Evolutionary conservation across 257 asterid species (phyloP), one percentile per base, ranked within the genome.

Genomic region (Rubia yunnanensis): DNA sequence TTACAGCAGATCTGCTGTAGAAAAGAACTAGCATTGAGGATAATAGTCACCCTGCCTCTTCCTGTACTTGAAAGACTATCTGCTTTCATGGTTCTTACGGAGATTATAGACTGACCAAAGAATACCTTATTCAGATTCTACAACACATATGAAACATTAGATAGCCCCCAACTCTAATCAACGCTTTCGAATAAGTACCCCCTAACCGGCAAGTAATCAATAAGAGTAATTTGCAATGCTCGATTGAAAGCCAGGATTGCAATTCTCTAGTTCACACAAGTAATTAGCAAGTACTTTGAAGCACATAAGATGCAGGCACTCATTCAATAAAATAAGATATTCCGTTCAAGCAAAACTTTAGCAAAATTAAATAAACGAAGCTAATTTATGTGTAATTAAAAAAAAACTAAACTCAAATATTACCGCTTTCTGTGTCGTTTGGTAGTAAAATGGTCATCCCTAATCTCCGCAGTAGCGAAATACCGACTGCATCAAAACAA

Each of bases 391-490:
- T 17, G 3, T 11, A 13, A 11, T 10, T 39, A 39, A 39, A 44
- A 44, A n/a, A 41, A n/a, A 41, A 38, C 44, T 0, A 48, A 64
- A 17, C 5, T 27, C 31, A 59, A 49, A 17, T 38, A 81, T 46
- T 79, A 92, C 99, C 95, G 96, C 78, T 83, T 92, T 77, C 39
- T 90, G 70, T 90, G 99, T 53, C 77, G 76, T 64, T 94, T 94
- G 71, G 92, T 83, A 82, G 86, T 85, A 84, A 87, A 86, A 80
- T 92, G 97, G 8, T 87, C 92, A 64, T 92, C 96, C 81, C 95
- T 86, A 77, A 89, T 94, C 3, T 81, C 54, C 59, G 70, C 78
- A 64, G 74, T 84, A 9, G 99, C 89, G 52, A 92, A 92, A 78
- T 76, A 92, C 14, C 95, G 96, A 80, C 95, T 88, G 35, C 8